A percentile compares a stretch with the other conserved stretches of the same genome.
Evolutionary conservation across 2,329 filamentous ascomycete genomes (phyloP).

Genomic region (Ophiocordyceps sinensis): DNA sequence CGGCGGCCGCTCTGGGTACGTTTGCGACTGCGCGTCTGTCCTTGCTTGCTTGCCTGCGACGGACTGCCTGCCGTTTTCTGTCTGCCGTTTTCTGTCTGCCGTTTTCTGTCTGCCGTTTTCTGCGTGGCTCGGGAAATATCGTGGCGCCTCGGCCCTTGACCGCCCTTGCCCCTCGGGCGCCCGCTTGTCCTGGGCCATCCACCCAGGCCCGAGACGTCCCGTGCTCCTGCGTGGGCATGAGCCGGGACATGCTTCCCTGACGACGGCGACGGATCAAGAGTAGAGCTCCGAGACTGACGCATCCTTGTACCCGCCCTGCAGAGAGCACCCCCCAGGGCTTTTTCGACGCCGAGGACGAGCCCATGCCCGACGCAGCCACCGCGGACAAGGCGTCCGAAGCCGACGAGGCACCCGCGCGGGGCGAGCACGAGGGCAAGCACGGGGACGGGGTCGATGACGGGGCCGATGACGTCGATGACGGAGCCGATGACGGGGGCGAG

Average conservation of each 20-base stretch:
- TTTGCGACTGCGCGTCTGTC: constrained; percentile 3
- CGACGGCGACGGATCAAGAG: no score
- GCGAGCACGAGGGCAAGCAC: neutral
- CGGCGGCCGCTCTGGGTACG: constrained; percentile 38
- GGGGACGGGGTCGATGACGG: neutral
- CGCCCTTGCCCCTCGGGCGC: no score
- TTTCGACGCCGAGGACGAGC: constrained; percentile 24
- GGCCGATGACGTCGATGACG: constrained; percentile 26
- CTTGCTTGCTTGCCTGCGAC: constrained; percentile 4
- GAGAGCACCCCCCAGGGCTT: constrained; percentile 28
- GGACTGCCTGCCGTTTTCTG: no score
- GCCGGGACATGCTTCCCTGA: no score
- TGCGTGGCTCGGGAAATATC: no score
- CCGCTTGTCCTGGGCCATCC: no score
- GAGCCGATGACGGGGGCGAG: constrained; percentile 18
- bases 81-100: no score
- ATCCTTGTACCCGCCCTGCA: constrained; percentile 7
- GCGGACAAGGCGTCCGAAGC: constrained; percentile 6
- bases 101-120: no score
- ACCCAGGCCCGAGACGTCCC: no score
- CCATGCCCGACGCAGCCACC: constrained; percentile 19
- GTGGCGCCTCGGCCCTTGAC: no score
- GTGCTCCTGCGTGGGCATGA: no score
- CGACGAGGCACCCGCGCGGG: constrained; percentile 1
- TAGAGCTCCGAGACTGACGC: no score